phyloP scores from a whole-genome alignment of 2,329 filamentous ascomycete species.

The Gaeumannomyces tritici region DNA sequence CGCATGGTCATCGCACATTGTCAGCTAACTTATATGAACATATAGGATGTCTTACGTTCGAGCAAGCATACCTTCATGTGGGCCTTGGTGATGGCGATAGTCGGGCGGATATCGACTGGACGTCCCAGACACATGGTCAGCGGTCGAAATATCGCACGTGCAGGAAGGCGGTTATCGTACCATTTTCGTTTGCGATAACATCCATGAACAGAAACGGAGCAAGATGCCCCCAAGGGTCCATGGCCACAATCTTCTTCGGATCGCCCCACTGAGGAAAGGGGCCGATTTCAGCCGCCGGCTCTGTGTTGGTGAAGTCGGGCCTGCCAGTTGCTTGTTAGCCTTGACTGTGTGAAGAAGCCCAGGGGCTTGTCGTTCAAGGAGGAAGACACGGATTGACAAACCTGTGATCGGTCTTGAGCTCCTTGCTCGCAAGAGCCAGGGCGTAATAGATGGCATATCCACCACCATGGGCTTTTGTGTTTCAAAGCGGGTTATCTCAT shows the following conservation, averaged over 20 bases:
- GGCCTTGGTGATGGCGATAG: conserved; percentile 83
- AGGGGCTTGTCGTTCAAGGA: not conserved
- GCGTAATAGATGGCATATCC: conserved; percentile 96
- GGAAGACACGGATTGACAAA: not conserved
- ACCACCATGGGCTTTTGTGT: conserved; percentile 47
- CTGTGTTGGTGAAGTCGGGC: conserved; percentile 63
- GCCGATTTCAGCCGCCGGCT: conserved; percentile 82
- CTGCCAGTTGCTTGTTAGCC: conserved; percentile 17
- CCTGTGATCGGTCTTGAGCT: conserved; percentile 72
- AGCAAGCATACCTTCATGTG: conserved; percentile 62
- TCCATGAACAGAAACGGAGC: conserved; percentile 76
- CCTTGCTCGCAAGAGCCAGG: conserved; percentile 81
- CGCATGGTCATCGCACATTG: not conserved
- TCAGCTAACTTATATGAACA: not conserved
- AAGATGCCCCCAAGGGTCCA: conserved; percentile 91
- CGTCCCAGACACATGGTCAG: not conserved
- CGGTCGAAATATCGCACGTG: not conserved
- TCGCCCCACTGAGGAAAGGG: conserved; percentile 87
- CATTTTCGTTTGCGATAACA: conserved; percentile 64
- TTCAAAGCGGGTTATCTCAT: not conserved
- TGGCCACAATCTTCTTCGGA: conserved; percentile 88
- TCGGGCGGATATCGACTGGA: conserved; percentile 72
- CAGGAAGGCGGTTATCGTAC: conserved; percentile 22
- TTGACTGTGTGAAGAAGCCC: not conserved
- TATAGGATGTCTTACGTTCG: too few relatives aligned